Base-by-base conservation (phyloP, 495 filamentous ascomycete genomes). In the Pyronema domesticum region DNA sequence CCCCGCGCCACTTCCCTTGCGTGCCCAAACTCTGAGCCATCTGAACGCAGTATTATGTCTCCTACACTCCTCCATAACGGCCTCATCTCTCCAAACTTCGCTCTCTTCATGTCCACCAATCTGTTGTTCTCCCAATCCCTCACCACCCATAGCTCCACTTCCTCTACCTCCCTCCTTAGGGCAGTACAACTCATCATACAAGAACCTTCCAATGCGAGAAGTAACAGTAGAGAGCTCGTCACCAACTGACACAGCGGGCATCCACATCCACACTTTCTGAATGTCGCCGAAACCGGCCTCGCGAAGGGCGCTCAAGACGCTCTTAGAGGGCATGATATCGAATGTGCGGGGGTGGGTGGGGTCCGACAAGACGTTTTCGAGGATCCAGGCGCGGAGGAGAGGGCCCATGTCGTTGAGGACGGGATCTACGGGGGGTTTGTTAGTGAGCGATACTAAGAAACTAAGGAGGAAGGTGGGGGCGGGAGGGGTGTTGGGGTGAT, bases 201-300 rank as follows among this genome's bases (percentile, higher is more conserved):
- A 37, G 33, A 60, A 55, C 17, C 63, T 55, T 33, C 63, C 63
- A 35, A 66, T 57, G 34, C 53, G 54, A 23, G 59, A 63, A 0
- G 63, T 66, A 33, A 66, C 63, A 17, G 63, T 60, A 37, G 56
- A 60, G 9, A 66, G 56, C 35, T 66, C 63, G 49, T 66, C 63
- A 0, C 63, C 63, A 17, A 62, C 62, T 18, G 54, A 58, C 7
- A 57, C 62, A 3, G 63, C 65, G 3, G 63, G 63, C 63, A 66
- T 65, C 63, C 63, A 66, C 53, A 65, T 57, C 60, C 60, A 59
- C 19, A 65, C 67, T 51, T 60, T 58, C 17, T 60, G 55, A 46
- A 66, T 58, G 37, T 65, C 63, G 19, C 30, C 18, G 15, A 62
- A 66, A 5, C 59, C 43, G 3, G 35, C 55, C 13, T 55, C 40